A percentile compares a stretch with the other conserved stretches of the same genome.
Conservation (phyloP, 2,329 filamentous ascomycete species). For the Venturia effusa region DNA sequence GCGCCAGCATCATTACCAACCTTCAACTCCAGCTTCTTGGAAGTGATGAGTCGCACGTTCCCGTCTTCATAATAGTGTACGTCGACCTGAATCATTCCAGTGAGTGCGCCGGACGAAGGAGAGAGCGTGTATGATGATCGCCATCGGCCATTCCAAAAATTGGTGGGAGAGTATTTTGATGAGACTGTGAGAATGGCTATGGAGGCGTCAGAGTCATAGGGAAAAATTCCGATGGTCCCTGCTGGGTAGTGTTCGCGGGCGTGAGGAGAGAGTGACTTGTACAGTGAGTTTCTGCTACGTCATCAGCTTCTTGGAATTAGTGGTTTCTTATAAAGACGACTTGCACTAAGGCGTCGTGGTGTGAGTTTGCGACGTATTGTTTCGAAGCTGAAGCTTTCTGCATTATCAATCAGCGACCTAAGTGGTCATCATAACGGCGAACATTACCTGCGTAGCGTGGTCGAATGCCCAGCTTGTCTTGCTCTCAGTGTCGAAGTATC, state of each 20-base stretch:
- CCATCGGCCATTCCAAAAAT: constrained; percentile 99
- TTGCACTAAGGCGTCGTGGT: constrained; percentile 71
- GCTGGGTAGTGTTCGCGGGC: constrained; percentile 81
- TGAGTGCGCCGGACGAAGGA: constrained; percentile 55
- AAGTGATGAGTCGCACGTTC: constrained; percentile 88
- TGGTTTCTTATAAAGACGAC: constrained; percentile 20
- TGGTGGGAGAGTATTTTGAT: constrained; percentile 95
- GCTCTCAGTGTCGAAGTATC: constrained; percentile 86
- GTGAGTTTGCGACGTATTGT: constrained; percentile 66
- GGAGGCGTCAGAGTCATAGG: constrained; percentile 62
- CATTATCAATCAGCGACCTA: neutral
- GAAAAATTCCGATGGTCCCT: constrained; percentile 72
- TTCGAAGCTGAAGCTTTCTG: constrained; percentile 76
- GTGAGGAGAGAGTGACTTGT: constrained; percentile 67
- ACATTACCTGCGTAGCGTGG: constrained; percentile 62
- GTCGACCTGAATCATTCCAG: constrained; percentile 79
- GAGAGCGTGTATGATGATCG: constrained; percentile 75
- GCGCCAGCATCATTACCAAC: constrained; percentile 49
- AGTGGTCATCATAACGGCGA: neutral
- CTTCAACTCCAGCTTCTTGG: constrained; percentile 57
- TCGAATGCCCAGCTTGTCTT: constrained; percentile 84
- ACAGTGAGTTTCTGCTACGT: constrained; percentile 59
- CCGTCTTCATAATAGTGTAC: constrained; percentile 99
- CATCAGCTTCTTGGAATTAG: neutral
- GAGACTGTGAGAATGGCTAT: constrained; percentile 78